Evolutionary conservation across 2,329 filamentous ascomycete species (phyloP), one percentile per base, ranked within the genome.

Genomic region (Exophiala alcalophila): DNA sequence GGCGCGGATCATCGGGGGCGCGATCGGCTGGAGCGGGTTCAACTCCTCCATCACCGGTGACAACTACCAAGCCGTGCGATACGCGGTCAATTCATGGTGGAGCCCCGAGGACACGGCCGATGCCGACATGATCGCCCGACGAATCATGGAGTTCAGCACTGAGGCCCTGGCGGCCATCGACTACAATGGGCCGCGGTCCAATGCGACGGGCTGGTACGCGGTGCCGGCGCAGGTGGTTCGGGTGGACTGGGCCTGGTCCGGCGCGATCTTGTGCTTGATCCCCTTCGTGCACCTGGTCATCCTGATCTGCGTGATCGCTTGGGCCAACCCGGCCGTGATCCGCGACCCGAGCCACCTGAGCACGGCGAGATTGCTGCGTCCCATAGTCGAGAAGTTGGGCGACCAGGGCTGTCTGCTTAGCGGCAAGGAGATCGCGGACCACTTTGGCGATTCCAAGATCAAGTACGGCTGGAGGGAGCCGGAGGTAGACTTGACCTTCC

Each of bases 121-220:
- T 16, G 36, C 20, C 15, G 33, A 15, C 36, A 26, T 32, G 20
- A 43, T 52, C n/a, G 40, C 45, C n/a, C 16, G 25, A 7, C 33
- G 42, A 9, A 36, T 56, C 19, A 51, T 53, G 44, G 42, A 49
- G 5, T 56, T 52, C 30, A 40, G 48, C 21, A 48, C 48, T 15
- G 43, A 52, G 24, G 54, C 49, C 15, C 25, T 57, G 15, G 53
- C 53, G 10, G 53, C 54, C 9, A 43, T 55, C 23, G 53, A 57
- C 35, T 48, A 54, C 38, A 47, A 50, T 11, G 53, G 53, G 9
- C 48, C 49, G 9, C 30, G 53, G 8, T 39, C 12, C n/a, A 50
- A 94, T 73, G 59, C 91, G 94, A 32, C 85, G 86, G 11, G 86
- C 71, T 19, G 90, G 96, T 2, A 89, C 85, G 85, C 90, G 94